A percentile compares a stretch with the other conserved stretches of the same genome.
Evolutionary conservation across 2,329 filamentous ascomycete genomes (phyloP).

Genomic region (Claviceps monticola): DNA sequence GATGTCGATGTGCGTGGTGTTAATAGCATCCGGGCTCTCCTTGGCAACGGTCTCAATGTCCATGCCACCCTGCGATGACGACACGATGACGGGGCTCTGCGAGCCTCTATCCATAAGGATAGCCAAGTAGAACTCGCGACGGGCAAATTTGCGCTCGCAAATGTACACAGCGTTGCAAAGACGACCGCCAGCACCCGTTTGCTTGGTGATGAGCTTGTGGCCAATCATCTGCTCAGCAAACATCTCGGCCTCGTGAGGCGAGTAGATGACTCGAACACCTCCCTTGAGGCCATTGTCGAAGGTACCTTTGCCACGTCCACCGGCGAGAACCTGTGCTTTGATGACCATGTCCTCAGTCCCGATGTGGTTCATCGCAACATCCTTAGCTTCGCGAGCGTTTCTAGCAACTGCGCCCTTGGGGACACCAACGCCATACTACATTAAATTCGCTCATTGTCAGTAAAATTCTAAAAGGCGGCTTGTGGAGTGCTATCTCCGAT

Average conservation of each 20-base stretch:
- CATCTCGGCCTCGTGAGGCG: constrained; percentile 89
- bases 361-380: constrained; percentile 68
- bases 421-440: constrained; percentile 83
- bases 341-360: constrained; percentile 96
- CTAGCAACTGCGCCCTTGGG: constrained; percentile 81
- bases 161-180: constrained; percentile 98
- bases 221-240: constrained; percentile 99
- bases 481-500: neutral
- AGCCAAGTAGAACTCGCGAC: constrained; percentile 96
- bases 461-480: neutral
- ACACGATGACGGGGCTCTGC: constrained; percentile 89
- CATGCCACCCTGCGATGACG: constrained; percentile 97
- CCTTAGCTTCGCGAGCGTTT: constrained; percentile 75
- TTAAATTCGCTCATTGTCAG: constrained; percentile 7
- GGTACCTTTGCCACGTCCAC: constrained; percentile 91
- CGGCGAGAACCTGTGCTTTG: constrained; percentile 97
- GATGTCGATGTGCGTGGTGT: constrained; percentile 87
- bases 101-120: constrained; percentile 93
- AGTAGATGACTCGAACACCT: constrained; percentile 97
- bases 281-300: constrained; percentile 99
- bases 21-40: constrained; percentile 92
- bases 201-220: constrained; percentile 98
- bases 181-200: constrained; percentile 86
- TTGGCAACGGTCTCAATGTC: constrained; percentile 98
- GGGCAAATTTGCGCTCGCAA: constrained; percentile 98